Evolutionary conservation across 1,284 basidiomycete species (phyloP).

Genomic region (Marasmius sp.): DNA sequence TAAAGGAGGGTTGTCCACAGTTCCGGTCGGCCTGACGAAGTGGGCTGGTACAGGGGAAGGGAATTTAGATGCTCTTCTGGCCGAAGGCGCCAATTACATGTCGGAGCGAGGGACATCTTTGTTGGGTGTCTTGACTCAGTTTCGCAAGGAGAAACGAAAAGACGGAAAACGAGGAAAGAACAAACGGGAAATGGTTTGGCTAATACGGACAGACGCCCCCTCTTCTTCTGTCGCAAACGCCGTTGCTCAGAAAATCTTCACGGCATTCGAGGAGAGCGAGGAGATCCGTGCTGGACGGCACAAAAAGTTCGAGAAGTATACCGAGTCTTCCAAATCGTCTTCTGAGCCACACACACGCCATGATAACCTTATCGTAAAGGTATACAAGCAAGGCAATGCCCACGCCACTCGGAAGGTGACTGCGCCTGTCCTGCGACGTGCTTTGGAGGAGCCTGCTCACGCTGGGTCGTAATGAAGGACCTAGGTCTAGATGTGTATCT

Average conservation of each 20-base stretch:
- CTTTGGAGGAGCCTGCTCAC: constrained; percentile 35
- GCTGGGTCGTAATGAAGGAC: not conserved
- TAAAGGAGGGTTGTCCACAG: constrained; percentile 71
- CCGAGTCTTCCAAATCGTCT: not conserved
- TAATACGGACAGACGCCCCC: constrained; percentile 40
- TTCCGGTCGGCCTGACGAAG: constrained; percentile 65
- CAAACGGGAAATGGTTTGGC: constrained; percentile 68
- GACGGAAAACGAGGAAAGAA: constrained; percentile 60
- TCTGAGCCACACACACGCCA: constrained; percentile 24
- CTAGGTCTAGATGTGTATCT: too few relatives aligned
- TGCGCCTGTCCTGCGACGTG: constrained; percentile 70
- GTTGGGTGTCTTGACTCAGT: constrained; percentile 79
- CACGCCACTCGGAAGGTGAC: constrained; percentile 78
- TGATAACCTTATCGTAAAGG: constrained; percentile 30
- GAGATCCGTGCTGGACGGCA: constrained; percentile 51
- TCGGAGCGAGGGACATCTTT: constrained; percentile 59
- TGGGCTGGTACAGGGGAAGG: constrained; percentile 36
- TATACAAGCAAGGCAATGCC: constrained; percentile 79
- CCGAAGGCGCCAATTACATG: constrained; percentile 63
- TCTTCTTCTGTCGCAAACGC: constrained; percentile 20
- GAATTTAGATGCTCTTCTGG: constrained; percentile 35
- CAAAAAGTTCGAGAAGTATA: constrained; percentile 31
- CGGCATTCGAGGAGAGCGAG: constrained; percentile 56
- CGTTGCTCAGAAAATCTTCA: constrained; percentile 42
- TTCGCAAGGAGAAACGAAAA: constrained; percentile 33